Evolutionary conservation across 768 basidiomycete species (phyloP).

Genomic region (Cystoderma amianthinum): DNA sequence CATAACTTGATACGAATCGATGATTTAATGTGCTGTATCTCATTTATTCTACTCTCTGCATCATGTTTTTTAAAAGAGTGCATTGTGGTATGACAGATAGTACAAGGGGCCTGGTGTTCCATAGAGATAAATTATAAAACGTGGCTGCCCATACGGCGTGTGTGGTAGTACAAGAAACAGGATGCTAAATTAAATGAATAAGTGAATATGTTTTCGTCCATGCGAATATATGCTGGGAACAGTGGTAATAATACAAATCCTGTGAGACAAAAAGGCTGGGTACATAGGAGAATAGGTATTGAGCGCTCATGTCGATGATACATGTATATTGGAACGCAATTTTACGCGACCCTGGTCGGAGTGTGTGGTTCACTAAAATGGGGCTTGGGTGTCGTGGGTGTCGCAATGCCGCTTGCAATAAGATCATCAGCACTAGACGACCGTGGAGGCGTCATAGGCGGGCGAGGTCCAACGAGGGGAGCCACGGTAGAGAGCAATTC

Average conservation of each 20-base stretch:
- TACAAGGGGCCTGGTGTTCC: not conserved
- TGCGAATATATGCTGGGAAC: not conserved
- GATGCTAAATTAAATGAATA: not conserved
- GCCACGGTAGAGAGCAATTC: conserved; percentile 32
- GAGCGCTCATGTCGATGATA: too few relatives aligned
- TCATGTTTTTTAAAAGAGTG: too few relatives aligned
- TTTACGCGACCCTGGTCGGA: not conserved
- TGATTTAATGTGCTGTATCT: too few relatives aligned
- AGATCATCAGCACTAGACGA: conserved; percentile 16
- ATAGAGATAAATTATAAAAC: too few relatives aligned
- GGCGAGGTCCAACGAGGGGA: conserved; percentile 14
- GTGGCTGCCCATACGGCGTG: not conserved
- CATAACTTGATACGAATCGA: not conserved
- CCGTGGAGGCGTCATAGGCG: conserved; percentile 11
- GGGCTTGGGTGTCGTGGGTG: conserved; percentile 2
- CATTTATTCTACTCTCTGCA: too few relatives aligned
- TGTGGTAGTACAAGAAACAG: not conserved
- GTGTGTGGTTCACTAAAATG: not conserved
- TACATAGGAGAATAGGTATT: not conserved
- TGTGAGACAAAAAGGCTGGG: not conserved
- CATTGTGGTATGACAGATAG: not conserved
- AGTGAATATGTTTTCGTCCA: conserved; percentile 1
- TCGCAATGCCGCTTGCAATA: conserved; percentile 5
- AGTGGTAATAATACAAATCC: not conserved
- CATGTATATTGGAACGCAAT: too few relatives aligned